Base-by-base conservation (phyloP, 805 yeast genomes). In the Wickerhamomyces hampshirensis region DNA sequence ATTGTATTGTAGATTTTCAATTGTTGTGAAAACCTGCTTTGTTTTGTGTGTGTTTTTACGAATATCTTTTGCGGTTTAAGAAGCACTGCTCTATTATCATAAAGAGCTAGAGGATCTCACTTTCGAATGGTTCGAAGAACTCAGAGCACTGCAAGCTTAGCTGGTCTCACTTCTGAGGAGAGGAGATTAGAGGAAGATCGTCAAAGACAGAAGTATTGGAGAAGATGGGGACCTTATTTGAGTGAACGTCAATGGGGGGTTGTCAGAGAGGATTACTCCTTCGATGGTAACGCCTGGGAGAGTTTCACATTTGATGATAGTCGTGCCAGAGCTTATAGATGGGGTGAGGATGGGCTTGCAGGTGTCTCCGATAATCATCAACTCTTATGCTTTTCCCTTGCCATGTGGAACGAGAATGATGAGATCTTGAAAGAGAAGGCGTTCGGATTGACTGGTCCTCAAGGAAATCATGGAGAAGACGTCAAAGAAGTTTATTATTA, bases 291-390 rank as follows among this genome's bases (percentile, higher is more conserved):
- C 48, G 96, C 96, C 4, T 88, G 97, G 97, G 70, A 77, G 26
- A 76, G 77, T 48, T 88, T 88, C 60, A 85, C 94, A 6, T 87
- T 86, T 57, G 94, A 85, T 41, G 87, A 85, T 42, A 82, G 94
- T 2, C 69, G 77, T 41, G 75, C 88, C 16, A 67, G 97, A 46
- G 76, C 85, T 11, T 88, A 84, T 58, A 69, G 97, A 30, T 88
- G 97, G 97, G 95, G 96, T 28, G 97, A 89, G 59, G 96, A 88
- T 57, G 97, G 97, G 2, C 65, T 88, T 48, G 94, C 91, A 9
- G 97, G 97, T 33, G 81, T 85, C 15, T 75, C 84, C 43, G 97
- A 88, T 56, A 76, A 84, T 43, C 87, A 83, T 53, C 96, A 85
- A 55, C 60, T 75, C 47, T 65, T 85, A 23, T 81, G 91, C 56